These are phyloP conservation scores for apple (Malus domestica) DNA, from an alignment of 306 rosid species.

Conservation along the genomic window DNA sequence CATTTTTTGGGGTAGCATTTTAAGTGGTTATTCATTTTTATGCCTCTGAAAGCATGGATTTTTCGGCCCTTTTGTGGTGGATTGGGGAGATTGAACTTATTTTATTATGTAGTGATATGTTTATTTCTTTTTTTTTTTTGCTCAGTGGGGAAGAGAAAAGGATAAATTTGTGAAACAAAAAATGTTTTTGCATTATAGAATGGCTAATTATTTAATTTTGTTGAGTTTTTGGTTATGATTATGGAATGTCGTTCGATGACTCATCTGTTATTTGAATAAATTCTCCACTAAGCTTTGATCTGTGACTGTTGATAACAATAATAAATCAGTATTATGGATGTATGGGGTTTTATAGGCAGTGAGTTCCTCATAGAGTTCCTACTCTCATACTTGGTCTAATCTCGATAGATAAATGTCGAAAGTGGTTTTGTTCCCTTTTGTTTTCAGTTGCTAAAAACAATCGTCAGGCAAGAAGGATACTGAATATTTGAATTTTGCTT, in stretches of 20 bases:
- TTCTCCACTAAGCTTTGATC: no score
- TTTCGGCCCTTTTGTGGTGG: neutral
- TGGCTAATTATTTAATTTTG: neutral
- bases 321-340: neutral
- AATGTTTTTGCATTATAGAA: neutral
- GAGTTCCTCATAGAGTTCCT: neutral
- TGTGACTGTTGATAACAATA: neutral
- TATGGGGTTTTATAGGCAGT: neutral
- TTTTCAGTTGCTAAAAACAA: neutral
- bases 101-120: neutral
- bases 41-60: neutral
- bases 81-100: neutral
- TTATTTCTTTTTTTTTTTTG: neutral
- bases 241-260: neutral
- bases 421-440: neutral
- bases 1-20: neutral
- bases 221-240: neutral
- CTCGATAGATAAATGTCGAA: neutral
- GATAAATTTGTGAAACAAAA: neutral
- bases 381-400: neutral
- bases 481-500: neutral
- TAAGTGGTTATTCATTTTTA: neutral
- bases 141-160: neutral
- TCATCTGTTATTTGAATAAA: neutral
- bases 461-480: neutral